These are phyloP conservation scores for Xenosphaeropsis pyriputrescens DNA, from an alignment of 2,329 filamentous ascomycete species.

Conservation along the genomic window DNA sequence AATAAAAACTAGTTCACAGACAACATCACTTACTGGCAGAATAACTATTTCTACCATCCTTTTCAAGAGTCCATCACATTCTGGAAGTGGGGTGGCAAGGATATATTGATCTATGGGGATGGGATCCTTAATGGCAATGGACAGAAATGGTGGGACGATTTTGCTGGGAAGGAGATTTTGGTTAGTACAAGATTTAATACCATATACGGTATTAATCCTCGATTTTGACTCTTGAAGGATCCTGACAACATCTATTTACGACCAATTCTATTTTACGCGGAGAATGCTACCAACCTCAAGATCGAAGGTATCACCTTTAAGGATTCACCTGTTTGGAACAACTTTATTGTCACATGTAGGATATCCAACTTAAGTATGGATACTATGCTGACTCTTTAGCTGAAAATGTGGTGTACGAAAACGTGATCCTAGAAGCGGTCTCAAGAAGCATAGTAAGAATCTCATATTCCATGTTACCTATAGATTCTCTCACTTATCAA, in stretches of 20 bases:
- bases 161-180: slow-evolving; percentile 26
- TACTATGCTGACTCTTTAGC: slow-evolving; percentile 8
- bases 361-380: not conserved
- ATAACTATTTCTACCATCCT: slow-evolving; percentile 31
- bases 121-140: slow-evolving; percentile 19
- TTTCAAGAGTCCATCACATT: slow-evolving; percentile 43
- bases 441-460: slow-evolving; percentile 27
- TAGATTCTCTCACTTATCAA: slow-evolving; percentile 8
- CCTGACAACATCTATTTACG: slow-evolving; percentile 39
- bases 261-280: slow-evolving; percentile 44
- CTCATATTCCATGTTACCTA: not conserved
- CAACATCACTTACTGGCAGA: too few relatives aligned
- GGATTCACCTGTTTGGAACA: slow-evolving; percentile 49
- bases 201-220: not conserved
- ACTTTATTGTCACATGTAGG: slow-evolving; percentile 40
- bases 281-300: slow-evolving; percentile 42
- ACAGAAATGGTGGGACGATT: slow-evolving; percentile 10
- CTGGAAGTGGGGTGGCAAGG: slow-evolving; percentile 47
- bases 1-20: slow-evolving; percentile 20
- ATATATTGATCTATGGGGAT: slow-evolving; percentile 43
- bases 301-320: slow-evolving; percentile 43
- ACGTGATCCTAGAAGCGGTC: slow-evolving; percentile 36
- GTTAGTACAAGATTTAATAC: slow-evolving; percentile 6
- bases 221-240: slow-evolving; percentile 19
- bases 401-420: slow-evolving; percentile 35